These are phyloP conservation scores for Limnanthes douglasii DNA, from an alignment of 345 rosid species.

Conservation along the genomic window DNA sequence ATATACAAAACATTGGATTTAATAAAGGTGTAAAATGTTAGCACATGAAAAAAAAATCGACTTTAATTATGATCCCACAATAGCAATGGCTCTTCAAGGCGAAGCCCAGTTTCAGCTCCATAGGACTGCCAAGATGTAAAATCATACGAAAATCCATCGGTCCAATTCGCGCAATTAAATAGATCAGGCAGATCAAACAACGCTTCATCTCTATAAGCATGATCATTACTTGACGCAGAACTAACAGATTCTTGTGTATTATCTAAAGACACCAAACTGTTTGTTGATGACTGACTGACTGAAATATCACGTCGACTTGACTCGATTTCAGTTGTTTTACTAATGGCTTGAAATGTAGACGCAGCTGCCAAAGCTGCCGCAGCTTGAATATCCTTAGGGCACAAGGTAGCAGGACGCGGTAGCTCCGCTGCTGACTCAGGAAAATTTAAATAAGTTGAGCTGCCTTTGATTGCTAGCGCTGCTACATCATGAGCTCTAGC, in stretches of 20 bases:
- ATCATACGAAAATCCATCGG: conserved; percentile 26
- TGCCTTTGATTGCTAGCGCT: conserved; percentile 58
- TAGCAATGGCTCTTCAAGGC: conserved; percentile 47
- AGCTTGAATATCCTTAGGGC: conserved; percentile 47
- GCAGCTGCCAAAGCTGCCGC: conserved; percentile 45
- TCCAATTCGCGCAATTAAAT: conserved; percentile 18
- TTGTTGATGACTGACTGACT: conserved; percentile 10
- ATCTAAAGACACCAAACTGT: conserved; percentile 10
- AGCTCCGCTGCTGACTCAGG: conserved; percentile 31
- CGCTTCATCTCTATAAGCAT: conserved; percentile 34
- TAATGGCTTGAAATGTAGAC: conserved; percentile 12
- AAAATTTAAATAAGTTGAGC: conserved; percentile 46
- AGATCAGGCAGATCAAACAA: conserved; percentile 90
- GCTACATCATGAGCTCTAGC: conserved; percentile 86
- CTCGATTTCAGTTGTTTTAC: conserved; percentile 13
- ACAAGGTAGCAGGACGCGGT: conserved; percentile 33
- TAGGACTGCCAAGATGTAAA: conserved; percentile 55
- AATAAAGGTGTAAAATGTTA: too few relatives aligned
- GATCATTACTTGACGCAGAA: conserved; percentile 11
- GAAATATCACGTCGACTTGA: conserved; percentile 12
- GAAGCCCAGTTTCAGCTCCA: conserved; percentile 41
- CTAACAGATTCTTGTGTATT: conserved; percentile 23
- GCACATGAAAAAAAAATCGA: too few relatives aligned
- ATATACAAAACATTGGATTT: too few relatives aligned
- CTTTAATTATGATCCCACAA: too few relatives aligned